Conservation (phyloP, 1,284 basidiomycete genomes). For the Sanghuangporus sanghuang region DNA sequence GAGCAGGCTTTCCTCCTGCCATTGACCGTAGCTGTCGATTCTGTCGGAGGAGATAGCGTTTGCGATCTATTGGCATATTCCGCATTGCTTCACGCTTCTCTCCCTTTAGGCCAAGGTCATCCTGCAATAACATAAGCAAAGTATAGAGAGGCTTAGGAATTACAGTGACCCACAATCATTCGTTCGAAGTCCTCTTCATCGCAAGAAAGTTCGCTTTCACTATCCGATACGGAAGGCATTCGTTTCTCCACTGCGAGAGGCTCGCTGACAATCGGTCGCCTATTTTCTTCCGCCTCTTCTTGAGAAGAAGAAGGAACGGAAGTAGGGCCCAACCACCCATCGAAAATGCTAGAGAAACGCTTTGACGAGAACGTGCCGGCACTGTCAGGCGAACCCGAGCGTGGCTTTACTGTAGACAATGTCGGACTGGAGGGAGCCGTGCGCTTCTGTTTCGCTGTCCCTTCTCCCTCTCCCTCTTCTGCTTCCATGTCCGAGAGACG, state of each 20-base stretch:
- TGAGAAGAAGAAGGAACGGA: conserved; percentile 4
- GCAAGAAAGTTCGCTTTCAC: conserved; percentile 27
- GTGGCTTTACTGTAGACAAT: conserved; percentile 20
- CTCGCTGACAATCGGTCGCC: conserved; percentile 15
- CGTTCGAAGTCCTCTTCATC: conserved; percentile 49
- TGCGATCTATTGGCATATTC: conserved; percentile 58
- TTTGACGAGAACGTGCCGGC: conserved; percentile 12
- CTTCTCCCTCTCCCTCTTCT: conserved; percentile 43
- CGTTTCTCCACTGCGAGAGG: conserved; percentile 11
- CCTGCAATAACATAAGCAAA: conserved; percentile 34
- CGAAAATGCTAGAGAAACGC: conserved; percentile 16
- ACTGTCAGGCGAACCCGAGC: conserved; percentile 11
- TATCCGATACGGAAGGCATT: neutral
- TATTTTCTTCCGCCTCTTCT: neutral
- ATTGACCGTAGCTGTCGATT: conserved; percentile 32
- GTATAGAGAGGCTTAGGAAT: neutral
- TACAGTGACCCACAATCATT: conserved; percentile 51
- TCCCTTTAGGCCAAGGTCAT: conserved; percentile 71
- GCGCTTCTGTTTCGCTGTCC: conserved; percentile 55
- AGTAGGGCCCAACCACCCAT: conserved; percentile 14
- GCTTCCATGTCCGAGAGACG: conserved; percentile 48
- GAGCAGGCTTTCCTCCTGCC: conserved; percentile 26
- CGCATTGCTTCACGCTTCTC: conserved; percentile 64
- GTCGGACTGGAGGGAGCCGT: conserved; percentile 21
- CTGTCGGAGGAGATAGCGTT: conserved; percentile 63